phyloP scores from a whole-genome alignment of 1,284 basidiomycete genomes.

The Ceratobasidium sp. region DNA sequence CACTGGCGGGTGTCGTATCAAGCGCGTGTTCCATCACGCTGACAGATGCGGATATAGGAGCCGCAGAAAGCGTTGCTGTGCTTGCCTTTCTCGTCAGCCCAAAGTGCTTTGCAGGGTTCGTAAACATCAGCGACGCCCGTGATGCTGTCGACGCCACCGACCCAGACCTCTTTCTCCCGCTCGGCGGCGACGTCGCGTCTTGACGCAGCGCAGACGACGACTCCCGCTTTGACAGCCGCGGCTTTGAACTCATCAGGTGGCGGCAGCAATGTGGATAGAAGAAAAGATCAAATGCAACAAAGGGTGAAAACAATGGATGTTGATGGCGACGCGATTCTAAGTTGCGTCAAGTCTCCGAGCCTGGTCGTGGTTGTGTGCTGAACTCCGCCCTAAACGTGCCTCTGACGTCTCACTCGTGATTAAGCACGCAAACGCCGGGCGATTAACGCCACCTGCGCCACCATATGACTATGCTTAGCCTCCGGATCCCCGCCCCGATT shows the following conservation, averaged over 20 bases:
- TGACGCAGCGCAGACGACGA: constrained; percentile 24
- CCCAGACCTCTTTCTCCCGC: constrained; percentile 16
- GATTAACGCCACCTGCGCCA: constrained; percentile 25
- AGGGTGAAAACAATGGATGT: constrained; percentile 5
- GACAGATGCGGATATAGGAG: constrained; percentile 20
- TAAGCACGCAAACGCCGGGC: constrained; percentile 25
- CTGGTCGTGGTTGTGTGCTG: constrained; percentile 12
- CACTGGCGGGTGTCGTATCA: neutral
- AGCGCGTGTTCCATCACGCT: constrained; percentile 15
- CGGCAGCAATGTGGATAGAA: constrained; percentile 6
- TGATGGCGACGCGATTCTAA: neutral
- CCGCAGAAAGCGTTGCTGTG: constrained; percentile 32
- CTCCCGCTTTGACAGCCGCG: constrained; percentile 34
- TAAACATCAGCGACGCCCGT: constrained; percentile 19
- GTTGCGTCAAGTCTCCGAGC: constrained; percentile 11
- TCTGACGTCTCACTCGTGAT: constrained; percentile 40
- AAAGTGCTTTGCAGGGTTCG: constrained; percentile 34
- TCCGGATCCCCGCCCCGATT: too few relatives aligned
- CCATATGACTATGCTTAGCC: neutral
- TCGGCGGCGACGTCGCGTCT: constrained; percentile 11
- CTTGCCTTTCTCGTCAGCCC: constrained; percentile 38
- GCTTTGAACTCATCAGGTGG: constrained; percentile 31
- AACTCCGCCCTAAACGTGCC: constrained; percentile 31
- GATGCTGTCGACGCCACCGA: constrained; percentile 26
- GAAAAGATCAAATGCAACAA: constrained; percentile 7